phyloP scores from a whole-genome alignment of 495 filamentous ascomycete species.

The Emericellopsis terricola region DNA sequence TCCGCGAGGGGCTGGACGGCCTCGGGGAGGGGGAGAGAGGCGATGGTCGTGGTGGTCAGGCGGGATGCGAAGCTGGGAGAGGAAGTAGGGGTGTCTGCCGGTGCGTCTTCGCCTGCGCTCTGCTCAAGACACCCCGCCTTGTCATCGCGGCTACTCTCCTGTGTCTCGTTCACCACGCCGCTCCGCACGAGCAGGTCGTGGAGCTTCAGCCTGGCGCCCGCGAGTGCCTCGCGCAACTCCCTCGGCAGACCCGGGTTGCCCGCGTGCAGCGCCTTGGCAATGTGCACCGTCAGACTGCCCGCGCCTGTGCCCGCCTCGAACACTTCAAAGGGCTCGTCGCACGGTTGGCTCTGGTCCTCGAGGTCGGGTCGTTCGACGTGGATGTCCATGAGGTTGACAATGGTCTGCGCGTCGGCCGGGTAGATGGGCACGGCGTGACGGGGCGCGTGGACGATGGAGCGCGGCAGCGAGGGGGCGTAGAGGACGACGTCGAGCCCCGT shows the following conservation, averaged over 20 bases:
- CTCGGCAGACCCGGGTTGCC: conserved; percentile 33
- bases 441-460: conserved; percentile 1
- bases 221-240: conserved; percentile 1
- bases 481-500: conserved; percentile 1
- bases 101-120: background rate
- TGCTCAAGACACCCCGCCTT: background rate
- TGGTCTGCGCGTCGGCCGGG: conserved; percentile 48
- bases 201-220: conserved; percentile 6
- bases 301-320: conserved; percentile 72
- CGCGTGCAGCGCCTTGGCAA: conserved; percentile 58
- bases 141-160: background rate
- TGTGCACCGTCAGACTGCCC: conserved; percentile 54
- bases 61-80: background rate
- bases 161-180: too few relatives aligned
- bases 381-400: conserved; percentile 57
- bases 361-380: conserved; percentile 30
- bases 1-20: background rate
- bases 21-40: conserved; percentile 10
- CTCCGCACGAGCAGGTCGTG: background rate
- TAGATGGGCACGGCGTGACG: conserved; percentile 26
- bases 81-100: background rate
- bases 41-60: conserved; percentile 7
- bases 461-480: background rate
- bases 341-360: conserved; percentile 9
- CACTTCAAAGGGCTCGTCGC: conserved; percentile 35